phyloP scores from a whole-genome alignment of 164 flowering plant species.

The Piper longum region DNA sequence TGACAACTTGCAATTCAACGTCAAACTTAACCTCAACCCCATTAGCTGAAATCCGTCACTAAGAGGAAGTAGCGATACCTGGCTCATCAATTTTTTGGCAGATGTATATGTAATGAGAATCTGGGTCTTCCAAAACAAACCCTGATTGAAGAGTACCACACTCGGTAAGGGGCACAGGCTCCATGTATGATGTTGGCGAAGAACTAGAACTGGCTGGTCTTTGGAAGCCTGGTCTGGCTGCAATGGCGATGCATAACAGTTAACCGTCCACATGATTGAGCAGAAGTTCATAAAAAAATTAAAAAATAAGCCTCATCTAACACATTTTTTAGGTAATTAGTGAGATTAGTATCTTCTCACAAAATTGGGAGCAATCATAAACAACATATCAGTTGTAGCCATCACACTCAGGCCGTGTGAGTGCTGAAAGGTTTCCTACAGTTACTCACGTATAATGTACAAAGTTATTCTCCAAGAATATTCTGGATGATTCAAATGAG shows the following conservation, averaged over 20 bases:
- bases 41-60: neutral
- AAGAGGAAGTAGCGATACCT: neutral
- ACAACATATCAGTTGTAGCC: too few species aligned
- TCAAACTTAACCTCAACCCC: neutral
- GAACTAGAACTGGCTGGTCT: conserved; percentile 26
- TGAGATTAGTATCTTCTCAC: too few species aligned
- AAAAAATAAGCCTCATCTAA: too few species aligned
- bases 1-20: too few species aligned
- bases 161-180: conserved; percentile 62
- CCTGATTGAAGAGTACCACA: conserved; percentile 48
- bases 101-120: conserved; percentile 75
- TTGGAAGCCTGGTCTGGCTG: conserved; percentile 89
- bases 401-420: too few species aligned
- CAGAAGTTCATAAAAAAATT: too few species aligned
- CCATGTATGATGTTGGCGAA: conserved; percentile 29
- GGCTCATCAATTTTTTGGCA: conserved; percentile 43
- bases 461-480: conserved; percentile 62
- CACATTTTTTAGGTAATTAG: too few species aligned
- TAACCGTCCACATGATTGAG: too few species aligned
- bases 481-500: conserved; percentile 43
- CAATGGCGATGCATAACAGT: conserved; percentile 7
- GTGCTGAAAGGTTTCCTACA: neutral
- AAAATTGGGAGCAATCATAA: too few species aligned
- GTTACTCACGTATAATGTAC: conserved; percentile 70
- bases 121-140: conserved; percentile 80